Evolutionary conservation across 495 filamentous ascomycete genomes (phyloP).

Genomic region (Staphylotrichum tortipilum): DNA sequence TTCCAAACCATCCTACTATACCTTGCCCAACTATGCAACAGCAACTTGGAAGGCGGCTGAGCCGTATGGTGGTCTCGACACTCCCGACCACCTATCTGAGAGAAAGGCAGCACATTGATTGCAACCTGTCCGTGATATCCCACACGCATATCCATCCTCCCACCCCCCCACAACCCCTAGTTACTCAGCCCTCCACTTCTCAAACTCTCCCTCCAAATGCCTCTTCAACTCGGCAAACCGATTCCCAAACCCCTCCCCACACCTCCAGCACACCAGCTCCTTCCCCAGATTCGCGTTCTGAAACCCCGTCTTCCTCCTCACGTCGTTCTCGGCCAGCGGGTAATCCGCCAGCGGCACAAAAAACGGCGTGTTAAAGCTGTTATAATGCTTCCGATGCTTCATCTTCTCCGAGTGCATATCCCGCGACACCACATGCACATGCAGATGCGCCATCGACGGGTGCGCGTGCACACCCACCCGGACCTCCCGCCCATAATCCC

Average conservation of each 20-base stretch:
- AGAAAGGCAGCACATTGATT: no score
- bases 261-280: conserved; percentile 79
- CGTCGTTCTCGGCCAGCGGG: conserved; percentile 57
- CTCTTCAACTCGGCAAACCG: conserved; percentile 63
- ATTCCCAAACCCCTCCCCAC: conserved; percentile 63
- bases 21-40: no score
- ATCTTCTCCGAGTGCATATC: conserved; percentile 64
- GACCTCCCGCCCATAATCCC: conserved; percentile 74
- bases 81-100: no score
- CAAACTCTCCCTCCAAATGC: conserved; percentile 75
- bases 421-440: conserved; percentile 74
- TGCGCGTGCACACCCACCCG: conserved; percentile 72
- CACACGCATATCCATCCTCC: no score
- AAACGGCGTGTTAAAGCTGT: conserved; percentile 83
- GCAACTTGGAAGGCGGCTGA: no score
- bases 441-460: conserved; percentile 88
- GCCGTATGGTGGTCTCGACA: no score
- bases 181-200: conserved; percentile 66
- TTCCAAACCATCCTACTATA: no score
- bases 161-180: no score
- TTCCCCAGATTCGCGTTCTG: conserved; percentile 37
- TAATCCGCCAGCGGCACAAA: conserved; percentile 75
- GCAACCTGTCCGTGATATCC: no score
- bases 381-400: conserved; percentile 84
- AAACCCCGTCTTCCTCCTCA: conserved; percentile 50